These are phyloP conservation scores for Cydonia oblonga DNA, from an alignment of 331 rosid genomes.

Conservation along the genomic window DNA sequence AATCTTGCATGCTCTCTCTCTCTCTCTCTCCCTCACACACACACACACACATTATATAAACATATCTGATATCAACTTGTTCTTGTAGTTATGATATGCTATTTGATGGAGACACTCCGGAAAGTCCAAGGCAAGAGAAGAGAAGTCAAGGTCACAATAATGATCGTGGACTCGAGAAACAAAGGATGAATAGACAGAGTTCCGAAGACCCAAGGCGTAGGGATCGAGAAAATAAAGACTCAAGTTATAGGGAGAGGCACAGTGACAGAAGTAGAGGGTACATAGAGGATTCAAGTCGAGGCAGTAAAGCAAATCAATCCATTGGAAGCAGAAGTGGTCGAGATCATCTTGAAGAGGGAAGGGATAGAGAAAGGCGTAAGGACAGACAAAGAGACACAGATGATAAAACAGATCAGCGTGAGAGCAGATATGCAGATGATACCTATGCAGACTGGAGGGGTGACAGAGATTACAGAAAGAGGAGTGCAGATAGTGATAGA, in stretches of 20 bases:
- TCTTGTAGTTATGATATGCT: conserved; percentile 78
- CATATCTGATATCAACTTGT: background rate
- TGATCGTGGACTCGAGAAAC: conserved; percentile 21
- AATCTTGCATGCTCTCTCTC: conserved; percentile 1
- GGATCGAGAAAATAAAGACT: conserved; percentile 35
- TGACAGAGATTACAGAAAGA: conserved; percentile 29
- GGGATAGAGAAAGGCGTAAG: conserved; percentile 32
- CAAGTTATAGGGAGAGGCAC: conserved; percentile 30
- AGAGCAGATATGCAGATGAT: conserved; percentile 17
- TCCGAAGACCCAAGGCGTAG: conserved; percentile 22
- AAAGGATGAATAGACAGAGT: conserved; percentile 15
- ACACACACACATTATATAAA: background rate
- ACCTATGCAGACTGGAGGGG: conserved; percentile 15
- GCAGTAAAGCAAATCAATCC: conserved; percentile 24
- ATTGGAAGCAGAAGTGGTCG: conserved; percentile 30
- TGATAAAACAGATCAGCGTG: conserved; percentile 28
- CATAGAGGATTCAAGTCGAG: conserved; percentile 23
- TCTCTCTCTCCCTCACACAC: conserved; percentile 1
- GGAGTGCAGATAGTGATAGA: background rate
- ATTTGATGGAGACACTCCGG: conserved; percentile 54
- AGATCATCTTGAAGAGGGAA: conserved; percentile 28
- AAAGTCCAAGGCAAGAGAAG: conserved; percentile 37
- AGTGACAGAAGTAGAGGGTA: conserved; percentile 31
- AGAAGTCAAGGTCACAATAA: conserved; percentile 29
- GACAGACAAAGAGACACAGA: conserved; percentile 31